Percentiles rank a stretch among this genome's conserved stretches.
Conservation (phyloP, 2,329 filamentous ascomycete genomes). For the Hymenoscyphus salicellus region DNA sequence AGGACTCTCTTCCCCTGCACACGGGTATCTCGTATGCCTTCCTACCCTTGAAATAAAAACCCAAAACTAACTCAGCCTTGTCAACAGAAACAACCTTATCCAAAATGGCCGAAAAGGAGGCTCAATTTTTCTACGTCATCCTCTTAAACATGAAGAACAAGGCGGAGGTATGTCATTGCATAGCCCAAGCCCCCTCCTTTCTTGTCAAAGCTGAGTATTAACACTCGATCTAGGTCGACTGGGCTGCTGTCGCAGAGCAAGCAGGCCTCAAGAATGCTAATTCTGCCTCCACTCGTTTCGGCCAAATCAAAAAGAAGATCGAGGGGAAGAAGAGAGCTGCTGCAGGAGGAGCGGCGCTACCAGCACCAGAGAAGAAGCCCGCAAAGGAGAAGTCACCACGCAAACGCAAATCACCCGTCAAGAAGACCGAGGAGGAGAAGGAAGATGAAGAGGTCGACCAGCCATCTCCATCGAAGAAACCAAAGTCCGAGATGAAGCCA, state of each 20-base stretch:
- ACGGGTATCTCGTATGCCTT: neutral
- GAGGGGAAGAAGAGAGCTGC: too few species aligned
- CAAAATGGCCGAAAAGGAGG: neutral
- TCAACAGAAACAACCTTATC: neutral
- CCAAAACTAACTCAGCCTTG: neutral
- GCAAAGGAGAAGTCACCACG: neutral
- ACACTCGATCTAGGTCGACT: constrained; percentile 1
- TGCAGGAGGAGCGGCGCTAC: too few species aligned
- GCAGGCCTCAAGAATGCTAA: constrained; percentile 46
- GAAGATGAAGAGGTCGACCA: neutral
- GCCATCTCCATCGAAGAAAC: neutral
- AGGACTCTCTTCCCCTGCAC: neutral
- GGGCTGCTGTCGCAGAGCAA: constrained; percentile 39
- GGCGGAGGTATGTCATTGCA: neutral
- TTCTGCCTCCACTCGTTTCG: constrained; percentile 48
- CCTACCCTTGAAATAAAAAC: neutral
- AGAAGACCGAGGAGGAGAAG: neutral
- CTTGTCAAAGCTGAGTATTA: neutral
- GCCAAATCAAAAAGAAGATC: constrained; percentile 47
- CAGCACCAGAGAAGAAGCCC: neutral
- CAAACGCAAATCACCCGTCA: neutral
- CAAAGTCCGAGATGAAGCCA: neutral
- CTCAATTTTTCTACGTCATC: constrained; percentile 2
- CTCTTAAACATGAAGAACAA: neutral
- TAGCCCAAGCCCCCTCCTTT: neutral